Evolutionary conservation across 208 protist species (phyloP).

Genomic region (Trypanosoma mega): DNA sequence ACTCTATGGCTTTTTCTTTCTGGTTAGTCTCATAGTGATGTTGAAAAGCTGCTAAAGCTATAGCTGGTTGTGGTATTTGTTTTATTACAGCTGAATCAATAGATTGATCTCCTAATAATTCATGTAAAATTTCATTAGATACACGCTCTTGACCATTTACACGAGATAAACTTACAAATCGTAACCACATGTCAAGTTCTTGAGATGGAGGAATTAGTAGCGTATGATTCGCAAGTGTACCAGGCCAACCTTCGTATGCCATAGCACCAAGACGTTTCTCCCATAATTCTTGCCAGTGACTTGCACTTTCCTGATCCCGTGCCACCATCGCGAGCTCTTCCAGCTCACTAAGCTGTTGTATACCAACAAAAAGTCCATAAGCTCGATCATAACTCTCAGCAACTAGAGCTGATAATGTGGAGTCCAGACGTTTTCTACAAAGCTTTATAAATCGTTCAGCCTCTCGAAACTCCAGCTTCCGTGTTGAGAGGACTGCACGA

Average conservation of each 20-base stretch:
- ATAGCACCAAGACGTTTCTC: constrained; percentile 79
- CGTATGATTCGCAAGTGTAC: constrained; percentile 95
- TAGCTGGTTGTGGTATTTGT: constrained; percentile 58
- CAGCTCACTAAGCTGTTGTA: constrained; percentile 98
- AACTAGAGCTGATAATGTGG: constrained; percentile 94
- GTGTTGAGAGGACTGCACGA: constrained; percentile 73
- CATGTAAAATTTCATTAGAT: constrained; percentile 87
- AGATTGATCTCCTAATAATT: constrained; percentile 77
- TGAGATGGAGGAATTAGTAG: constrained; percentile 93
- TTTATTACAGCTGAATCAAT: constrained; percentile 61
- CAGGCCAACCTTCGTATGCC: constrained; percentile 97
- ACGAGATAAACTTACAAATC: constrained; percentile 95
- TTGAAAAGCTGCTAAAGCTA: constrained; percentile 82
- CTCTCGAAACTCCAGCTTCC: constrained; percentile 71
- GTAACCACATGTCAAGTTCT: constrained; percentile 97
- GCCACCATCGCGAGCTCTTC: constrained; percentile 95
- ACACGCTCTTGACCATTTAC: constrained; percentile 83
- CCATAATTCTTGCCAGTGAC: constrained; percentile 87
- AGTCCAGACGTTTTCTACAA: constrained; percentile 93
- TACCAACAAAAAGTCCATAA: constrained; percentile 95
- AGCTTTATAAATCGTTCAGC: constrained; percentile 80
- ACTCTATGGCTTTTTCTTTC: constrained; percentile 58
- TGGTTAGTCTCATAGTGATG: constrained; percentile 86
- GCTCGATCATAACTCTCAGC: constrained; percentile 98
- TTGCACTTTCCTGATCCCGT: constrained; percentile 51